phyloP scores from a whole-genome alignment of 2,329 filamentous ascomycete genomes.

The Golovinomyces cichoracearum region DNA sequence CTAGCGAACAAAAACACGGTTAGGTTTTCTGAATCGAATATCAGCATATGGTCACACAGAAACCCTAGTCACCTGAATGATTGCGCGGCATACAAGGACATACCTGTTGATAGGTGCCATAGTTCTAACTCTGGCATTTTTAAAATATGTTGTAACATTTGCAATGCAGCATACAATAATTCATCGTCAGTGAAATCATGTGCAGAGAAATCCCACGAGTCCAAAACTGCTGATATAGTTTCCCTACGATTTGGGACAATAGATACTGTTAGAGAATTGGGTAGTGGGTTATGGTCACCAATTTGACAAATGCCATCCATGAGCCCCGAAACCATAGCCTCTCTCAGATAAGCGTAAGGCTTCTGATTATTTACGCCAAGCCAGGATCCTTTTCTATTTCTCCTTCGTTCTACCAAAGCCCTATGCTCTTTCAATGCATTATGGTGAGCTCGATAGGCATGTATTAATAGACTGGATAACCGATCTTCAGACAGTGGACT shows the following conservation, averaged over 20 bases:
- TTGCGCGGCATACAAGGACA: conserved; percentile 12
- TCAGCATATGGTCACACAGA: conserved; percentile 17
- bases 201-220: conserved; percentile 67
- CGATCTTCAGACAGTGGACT: conserved; percentile 52
- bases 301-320: conserved; percentile 72
- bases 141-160: conserved; percentile 78
- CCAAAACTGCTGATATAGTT: conserved; percentile 37
- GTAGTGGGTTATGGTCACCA: conserved; percentile 31
- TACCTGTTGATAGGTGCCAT: conserved; percentile 58
- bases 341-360: conserved; percentile 67
- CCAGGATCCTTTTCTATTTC: conserved; percentile 69
- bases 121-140: conserved; percentile 52
- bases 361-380: conserved; percentile 55
- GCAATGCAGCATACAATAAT: conserved; percentile 54
- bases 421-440: conserved; percentile 49
- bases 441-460: conserved; percentile 60
- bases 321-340: conserved; percentile 77
- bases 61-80: conserved; percentile 7
- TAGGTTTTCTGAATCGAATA: conserved; percentile 37
- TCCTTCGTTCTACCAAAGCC: conserved; percentile 42
- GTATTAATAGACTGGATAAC: conserved; percentile 50
- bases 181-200: conserved; percentile 81
- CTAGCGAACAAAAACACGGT: conserved; percentile 69
- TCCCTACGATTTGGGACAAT: conserved; percentile 39
- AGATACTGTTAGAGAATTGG: conserved; percentile 38